phyloP scores from a whole-genome alignment of 2,329 filamentous ascomycete species.

The Ophiostoma triangulosporum region DNA sequence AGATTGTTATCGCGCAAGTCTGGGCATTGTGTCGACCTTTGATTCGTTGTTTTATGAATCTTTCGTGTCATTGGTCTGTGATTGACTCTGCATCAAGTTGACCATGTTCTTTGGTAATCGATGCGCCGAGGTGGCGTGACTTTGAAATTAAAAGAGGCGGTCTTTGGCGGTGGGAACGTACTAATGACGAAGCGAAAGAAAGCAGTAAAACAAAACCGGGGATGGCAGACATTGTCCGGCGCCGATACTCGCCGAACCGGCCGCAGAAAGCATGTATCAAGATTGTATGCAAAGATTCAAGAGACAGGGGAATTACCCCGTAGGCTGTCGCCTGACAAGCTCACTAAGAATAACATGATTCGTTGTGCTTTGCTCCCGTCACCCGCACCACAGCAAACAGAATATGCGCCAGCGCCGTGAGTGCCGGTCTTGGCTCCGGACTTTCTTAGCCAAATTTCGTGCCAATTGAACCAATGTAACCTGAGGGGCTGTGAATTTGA shows the following conservation, averaged over 20 bases:
- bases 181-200: not conserved
- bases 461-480: no score
- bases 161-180: no score
- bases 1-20: constrained; percentile 7
- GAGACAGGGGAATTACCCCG: no score
- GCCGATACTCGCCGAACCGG: not conserved
- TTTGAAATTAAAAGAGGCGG: not conserved
- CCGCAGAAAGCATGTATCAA: no score
- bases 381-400: not conserved
- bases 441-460: no score
- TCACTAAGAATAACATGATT: no score
- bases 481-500: no score
- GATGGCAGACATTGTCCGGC: not conserved
- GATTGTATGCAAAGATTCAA: not conserved
- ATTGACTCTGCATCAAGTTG: not conserved
- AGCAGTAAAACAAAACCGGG: not conserved
- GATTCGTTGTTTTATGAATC: not conserved
- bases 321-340: no score
- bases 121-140: not conserved
- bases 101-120: not conserved
- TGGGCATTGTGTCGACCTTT: not conserved
- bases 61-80: not conserved
- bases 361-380: no score
- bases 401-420: not conserved
- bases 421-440: not conserved